These are phyloP conservation scores for Lithospermum erythrorhizon DNA, from an alignment of 257 asterid genomes.

Conservation along the genomic window DNA sequence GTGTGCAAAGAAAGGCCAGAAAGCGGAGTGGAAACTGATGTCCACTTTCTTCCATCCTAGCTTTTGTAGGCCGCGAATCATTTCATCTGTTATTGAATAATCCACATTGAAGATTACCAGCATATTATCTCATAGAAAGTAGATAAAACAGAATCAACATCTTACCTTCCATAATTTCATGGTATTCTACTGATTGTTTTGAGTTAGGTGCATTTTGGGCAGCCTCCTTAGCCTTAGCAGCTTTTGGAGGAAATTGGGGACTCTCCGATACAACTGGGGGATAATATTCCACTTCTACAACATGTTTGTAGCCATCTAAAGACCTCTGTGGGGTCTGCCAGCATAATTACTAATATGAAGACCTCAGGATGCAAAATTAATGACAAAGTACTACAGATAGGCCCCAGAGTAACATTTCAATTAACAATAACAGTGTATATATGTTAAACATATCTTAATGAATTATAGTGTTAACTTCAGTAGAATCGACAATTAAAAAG, in stretches of 20 bases:
- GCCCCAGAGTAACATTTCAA: too few species aligned
- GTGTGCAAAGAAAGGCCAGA: conserved; percentile 87
- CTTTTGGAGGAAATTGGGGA: conserved; percentile 65
- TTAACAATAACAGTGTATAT: too few species aligned
- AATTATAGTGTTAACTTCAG: too few species aligned
- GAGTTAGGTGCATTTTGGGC: conserved; percentile 61
- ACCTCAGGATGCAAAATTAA: conserved; percentile 5
- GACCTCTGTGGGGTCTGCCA: conserved; percentile 60
- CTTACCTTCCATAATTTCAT: conserved; percentile 80
- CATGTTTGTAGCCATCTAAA: conserved; percentile 80
- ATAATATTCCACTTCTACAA: conserved; percentile 65
- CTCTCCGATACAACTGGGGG: conserved; percentile 51
- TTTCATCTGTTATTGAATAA: conserved; percentile 48
- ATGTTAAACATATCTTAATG: too few species aligned
- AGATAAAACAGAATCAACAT: background rate
- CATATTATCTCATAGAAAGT: background rate
- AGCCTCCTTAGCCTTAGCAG: conserved; percentile 79
- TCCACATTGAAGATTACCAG: conserved; percentile 1
- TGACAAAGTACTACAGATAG: background rate
- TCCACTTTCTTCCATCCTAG: conserved; percentile 82
- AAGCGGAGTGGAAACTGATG: conserved; percentile 70
- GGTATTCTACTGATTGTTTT: conserved; percentile 51
- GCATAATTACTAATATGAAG: background rate
- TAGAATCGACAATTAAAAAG: too few species aligned
- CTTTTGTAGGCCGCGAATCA: conserved; percentile 71